Percentiles rank a stretch among this genome's conserved stretches.
Conservation (phyloP, 2,329 filamentous ascomycete genomes). For the Pezizomycotina sp. region DNA sequence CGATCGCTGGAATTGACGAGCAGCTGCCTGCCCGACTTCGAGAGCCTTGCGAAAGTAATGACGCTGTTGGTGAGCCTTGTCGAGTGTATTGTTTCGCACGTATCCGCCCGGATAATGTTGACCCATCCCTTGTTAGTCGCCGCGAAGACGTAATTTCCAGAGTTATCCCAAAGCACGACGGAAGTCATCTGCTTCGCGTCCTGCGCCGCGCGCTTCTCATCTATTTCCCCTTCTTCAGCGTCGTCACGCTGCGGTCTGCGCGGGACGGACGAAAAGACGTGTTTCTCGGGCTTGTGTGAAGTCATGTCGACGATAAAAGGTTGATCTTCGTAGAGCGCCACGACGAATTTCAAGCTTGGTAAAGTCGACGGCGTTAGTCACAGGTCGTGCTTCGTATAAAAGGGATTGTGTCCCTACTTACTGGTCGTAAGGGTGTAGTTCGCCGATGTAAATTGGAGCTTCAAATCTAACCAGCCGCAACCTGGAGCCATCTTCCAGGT, state of each 20-base stretch:
- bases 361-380: constrained; percentile 23
- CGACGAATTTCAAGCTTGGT: constrained; percentile 75
- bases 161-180: constrained; percentile 70
- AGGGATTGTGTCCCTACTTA: too few species aligned
- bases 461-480: constrained; percentile 79
- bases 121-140: constrained; percentile 93
- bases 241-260: constrained; percentile 53
- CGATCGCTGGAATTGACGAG: constrained; percentile 88
- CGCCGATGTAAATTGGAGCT: constrained; percentile 86
- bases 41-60: constrained; percentile 73
- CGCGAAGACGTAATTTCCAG: constrained; percentile 74
- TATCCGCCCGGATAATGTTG: constrained; percentile 78
- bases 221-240: constrained; percentile 44
- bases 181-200: constrained; percentile 93
- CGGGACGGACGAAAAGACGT: constrained; percentile 64
- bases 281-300: constrained; percentile 49
- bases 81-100: constrained; percentile 71
- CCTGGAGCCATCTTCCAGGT: constrained; percentile 55
- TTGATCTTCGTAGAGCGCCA: constrained; percentile 83
- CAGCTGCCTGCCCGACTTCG: constrained; percentile 66
- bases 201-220: constrained; percentile 74
- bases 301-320: constrained; percentile 74
- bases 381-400: constrained; percentile 4
- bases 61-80: constrained; percentile 75
- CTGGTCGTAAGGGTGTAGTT: constrained; percentile 83